phyloP scores from a whole-genome alignment of 2,329 filamentous ascomycete species.

The Penicillium sp. region DNA sequence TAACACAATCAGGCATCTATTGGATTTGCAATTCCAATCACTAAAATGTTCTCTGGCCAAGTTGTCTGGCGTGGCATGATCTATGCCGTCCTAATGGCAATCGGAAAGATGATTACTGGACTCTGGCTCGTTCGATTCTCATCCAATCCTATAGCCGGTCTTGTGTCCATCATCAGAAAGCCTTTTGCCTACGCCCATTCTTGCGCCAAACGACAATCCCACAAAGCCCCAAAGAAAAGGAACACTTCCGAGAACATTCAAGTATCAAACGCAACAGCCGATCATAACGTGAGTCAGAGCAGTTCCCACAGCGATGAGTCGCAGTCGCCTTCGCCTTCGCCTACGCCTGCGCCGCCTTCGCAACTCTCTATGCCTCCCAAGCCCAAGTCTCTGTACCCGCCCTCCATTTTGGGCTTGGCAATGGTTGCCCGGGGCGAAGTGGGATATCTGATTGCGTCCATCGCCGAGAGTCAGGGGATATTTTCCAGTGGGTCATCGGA shows the following conservation, averaged over 20 bases:
- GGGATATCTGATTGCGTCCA: constrained; percentile 71
- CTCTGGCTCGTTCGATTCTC: constrained; percentile 55
- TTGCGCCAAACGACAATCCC: not conserved
- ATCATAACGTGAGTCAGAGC: not conserved
- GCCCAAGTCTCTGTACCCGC: constrained; percentile 66
- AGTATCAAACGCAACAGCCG: not conserved
- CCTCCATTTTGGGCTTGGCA: constrained; percentile 64
- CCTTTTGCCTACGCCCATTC: constrained; percentile 2
- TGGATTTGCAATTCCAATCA: constrained; percentile 77
- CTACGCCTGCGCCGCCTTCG: not conserved
- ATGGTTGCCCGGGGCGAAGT: constrained; percentile 83
- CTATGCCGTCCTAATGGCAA: constrained; percentile 69
- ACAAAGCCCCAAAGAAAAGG: not conserved
- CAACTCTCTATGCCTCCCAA: constrained; percentile 37
- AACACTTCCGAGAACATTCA: not conserved
- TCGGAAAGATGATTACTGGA: constrained; percentile 63
- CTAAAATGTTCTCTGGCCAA: constrained; percentile 62
- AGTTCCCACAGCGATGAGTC: not conserved
- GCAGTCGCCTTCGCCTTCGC: too few relatives aligned
- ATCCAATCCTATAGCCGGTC: constrained; percentile 8
- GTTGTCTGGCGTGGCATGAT: constrained; percentile 73
- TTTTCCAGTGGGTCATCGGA: constrained; percentile 32
- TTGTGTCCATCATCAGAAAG: constrained; percentile 6
- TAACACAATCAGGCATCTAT: constrained; percentile 52
- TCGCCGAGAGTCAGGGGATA: constrained; percentile 60